phyloP scores from a whole-genome alignment of 192 early-diverging fungal genomes.

The Piromyces finnis region DNA sequence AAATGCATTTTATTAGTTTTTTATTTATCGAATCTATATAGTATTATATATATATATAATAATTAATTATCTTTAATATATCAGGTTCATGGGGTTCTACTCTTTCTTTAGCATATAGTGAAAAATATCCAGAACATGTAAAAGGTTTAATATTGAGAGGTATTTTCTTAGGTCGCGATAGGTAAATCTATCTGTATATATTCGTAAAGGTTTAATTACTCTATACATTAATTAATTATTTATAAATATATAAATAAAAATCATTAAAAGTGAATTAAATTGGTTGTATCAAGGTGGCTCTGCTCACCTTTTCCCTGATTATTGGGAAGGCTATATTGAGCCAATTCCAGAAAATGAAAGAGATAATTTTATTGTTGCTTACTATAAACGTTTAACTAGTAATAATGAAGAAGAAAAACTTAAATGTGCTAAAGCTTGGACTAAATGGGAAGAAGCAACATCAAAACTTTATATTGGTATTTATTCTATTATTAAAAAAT shows the following conservation, averaged over 20 bases:
- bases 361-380: conserved; percentile 35
- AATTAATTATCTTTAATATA: background rate
- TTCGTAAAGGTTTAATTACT: too few relatives aligned
- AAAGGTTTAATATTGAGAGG: conserved; percentile 49
- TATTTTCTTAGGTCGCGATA: conserved; percentile 32
- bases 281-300: conserved; percentile 58
- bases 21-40: too few relatives aligned
- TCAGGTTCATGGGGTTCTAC: conserved; percentile 38
- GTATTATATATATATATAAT: background rate
- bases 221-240: too few relatives aligned
- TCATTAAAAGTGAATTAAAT: conserved; percentile 22
- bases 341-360: conserved; percentile 43
- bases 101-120: conserved; percentile 34
- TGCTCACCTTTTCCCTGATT: conserved; percentile 36
- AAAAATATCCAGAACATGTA: conserved; percentile 32
- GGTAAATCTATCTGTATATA: too few relatives aligned
- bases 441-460: conserved; percentile 1
- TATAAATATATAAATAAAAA: too few relatives aligned
- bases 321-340: conserved; percentile 33
- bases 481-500: conserved; percentile 25
- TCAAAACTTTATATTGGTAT: background rate
- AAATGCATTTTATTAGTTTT: too few relatives aligned
- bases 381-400: conserved; percentile 43
- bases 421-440: conserved; percentile 31
- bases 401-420: conserved; percentile 21